Base-by-base conservation (phyloP, 192 early-diverging fungal species). In the Podila horticola region DNA sequence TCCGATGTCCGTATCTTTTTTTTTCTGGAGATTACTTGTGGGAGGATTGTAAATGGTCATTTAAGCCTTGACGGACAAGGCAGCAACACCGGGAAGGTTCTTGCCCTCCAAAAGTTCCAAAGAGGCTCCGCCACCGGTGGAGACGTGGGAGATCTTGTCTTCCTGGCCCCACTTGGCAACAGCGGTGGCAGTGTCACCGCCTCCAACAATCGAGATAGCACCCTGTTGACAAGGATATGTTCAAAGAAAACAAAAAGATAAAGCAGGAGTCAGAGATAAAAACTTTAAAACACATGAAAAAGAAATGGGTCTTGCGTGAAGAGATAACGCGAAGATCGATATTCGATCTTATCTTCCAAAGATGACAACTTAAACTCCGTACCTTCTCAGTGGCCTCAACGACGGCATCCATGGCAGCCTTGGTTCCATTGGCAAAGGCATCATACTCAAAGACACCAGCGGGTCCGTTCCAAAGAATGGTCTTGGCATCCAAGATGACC, bases 381-480 rank as follows among this genome's bases (percentile, higher is more conserved):
- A 74, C 75, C 50, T 91, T 88, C 38, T 93, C 86, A 69, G 94
- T 95, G 28, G 94, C 96, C 62, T 88, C 85, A 61, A 94, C 91
- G 45, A 96, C 92, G 31, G 96, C 97, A 67, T 97, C 93, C 82
- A 99, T 86, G 34, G 92, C 88, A 30, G 85, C 67, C 85, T 92
- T 94, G 68, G 97, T 97, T 61, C 97, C 97, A 4, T 69, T 74
- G 22, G 93, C 92, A 81, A 99, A 99, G 79, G 92, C 94, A n/a
- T 90, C 94, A 83, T 94, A 97, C 89, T 99, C 97, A 85, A 99
- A 99, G 41, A 99, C 97, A 75, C 97, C 97, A 75, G 95, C 91
- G 57, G 96, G 97, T 38, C 97, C 97, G 86, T 99, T 99, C 97
- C 97, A 99, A 67, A 99, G 90, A 59, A 99, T 95, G 49, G 96